Conservation (phyloP, 805 yeast genomes). For the Schizosaccharomyces octosporus region DNA sequence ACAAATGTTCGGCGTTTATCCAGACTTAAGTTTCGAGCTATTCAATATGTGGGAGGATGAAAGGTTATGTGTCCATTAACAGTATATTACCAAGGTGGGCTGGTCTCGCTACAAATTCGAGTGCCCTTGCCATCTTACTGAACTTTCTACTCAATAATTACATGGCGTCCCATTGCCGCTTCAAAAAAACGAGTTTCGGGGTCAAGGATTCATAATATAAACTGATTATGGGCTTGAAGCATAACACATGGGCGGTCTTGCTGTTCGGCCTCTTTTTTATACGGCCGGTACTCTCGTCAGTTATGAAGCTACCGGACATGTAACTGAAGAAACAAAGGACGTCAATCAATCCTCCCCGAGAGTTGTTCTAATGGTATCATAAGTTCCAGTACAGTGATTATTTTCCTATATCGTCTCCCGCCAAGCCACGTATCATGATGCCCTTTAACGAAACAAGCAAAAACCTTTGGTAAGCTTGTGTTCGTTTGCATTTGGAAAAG, state of each 20-base stretch:
- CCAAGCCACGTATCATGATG: slow-evolving; percentile 1
- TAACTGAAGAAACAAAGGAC: slow-evolving; percentile 10
- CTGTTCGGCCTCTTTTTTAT: slow-evolving; percentile 8
- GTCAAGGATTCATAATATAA: slow-evolving; percentile 6
- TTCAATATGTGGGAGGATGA: slow-evolving; percentile 3
- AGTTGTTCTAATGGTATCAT: slow-evolving; percentile 6
- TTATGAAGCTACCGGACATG: slow-evolving; percentile 10
- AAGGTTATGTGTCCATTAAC: slow-evolving; percentile 5
- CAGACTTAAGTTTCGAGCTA: slow-evolving; percentile 9
- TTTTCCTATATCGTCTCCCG: slow-evolving; percentile 9
- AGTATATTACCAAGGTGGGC: slow-evolving; percentile 7
- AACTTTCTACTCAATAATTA: slow-evolving; percentile 8
- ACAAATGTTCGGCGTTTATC: too few species aligned
- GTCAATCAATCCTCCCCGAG: slow-evolving; percentile 8
- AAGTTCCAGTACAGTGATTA: slow-evolving; percentile 5
- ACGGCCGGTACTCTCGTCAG: slow-evolving; percentile 9
- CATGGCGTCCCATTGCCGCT: slow-evolving; percentile 10
- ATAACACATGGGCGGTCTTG: slow-evolving; percentile 9
- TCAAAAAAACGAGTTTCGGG: slow-evolving; percentile 8
- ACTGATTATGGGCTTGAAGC: slow-evolving; percentile 3
- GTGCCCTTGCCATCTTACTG: slow-evolving; percentile 6
- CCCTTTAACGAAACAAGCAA: slow-evolving; percentile 7
- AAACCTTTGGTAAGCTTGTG: slow-evolving; percentile 9
- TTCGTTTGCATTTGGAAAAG: slow-evolving; percentile 8
- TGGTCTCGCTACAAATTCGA: slow-evolving; percentile 6